Conservation (phyloP, 1,139 yeast genomes). For the Diutina mesorugosa region DNA sequence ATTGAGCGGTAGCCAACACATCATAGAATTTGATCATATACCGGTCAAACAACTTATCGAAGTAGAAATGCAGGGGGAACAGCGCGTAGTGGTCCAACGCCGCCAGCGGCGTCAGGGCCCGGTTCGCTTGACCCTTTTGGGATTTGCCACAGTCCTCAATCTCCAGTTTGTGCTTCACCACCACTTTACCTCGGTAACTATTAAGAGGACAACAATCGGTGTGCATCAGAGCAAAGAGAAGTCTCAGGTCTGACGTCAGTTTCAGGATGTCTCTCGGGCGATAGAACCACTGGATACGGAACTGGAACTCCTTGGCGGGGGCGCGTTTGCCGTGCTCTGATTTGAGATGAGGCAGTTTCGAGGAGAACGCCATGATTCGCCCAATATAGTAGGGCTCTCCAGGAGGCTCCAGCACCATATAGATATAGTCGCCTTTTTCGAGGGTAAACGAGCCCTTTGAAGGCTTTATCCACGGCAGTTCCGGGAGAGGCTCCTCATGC, state of each 20-base stretch:
- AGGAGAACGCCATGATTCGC: conserved; percentile 64
- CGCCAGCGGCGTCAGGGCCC: conserved; percentile 11
- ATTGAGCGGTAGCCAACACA: conserved; percentile 27
- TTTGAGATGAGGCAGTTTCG: conserved; percentile 11
- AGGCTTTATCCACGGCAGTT: background rate
- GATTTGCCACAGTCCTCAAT: conserved; percentile 29
- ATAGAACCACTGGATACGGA: conserved; percentile 85
- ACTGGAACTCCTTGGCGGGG: conserved; percentile 18
- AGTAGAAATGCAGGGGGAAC: conserved; percentile 65
- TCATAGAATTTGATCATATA: conserved; percentile 80
- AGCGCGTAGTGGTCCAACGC: conserved; percentile 36
- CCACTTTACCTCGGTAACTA: conserved; percentile 66
- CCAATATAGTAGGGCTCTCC: conserved; percentile 93
- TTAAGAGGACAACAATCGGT: conserved; percentile 70
- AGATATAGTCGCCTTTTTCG: conserved; percentile 54
- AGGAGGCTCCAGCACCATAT: conserved; percentile 85
- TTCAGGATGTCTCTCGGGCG: conserved; percentile 77
- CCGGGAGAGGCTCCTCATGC: conserved; percentile 6
- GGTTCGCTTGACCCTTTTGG: conserved; percentile 3
- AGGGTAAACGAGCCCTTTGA: conserved; percentile 12
- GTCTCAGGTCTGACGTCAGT: conserved; percentile 55
- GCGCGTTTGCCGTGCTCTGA: background rate
- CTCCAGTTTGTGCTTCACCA: conserved; percentile 56
- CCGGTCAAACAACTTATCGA: conserved; percentile 76
- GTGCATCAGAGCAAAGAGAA: conserved; percentile 77